phyloP scores from a whole-genome alignment of 2,329 filamentous ascomycete genomes.

The Colletotrichum coccodes region DNA sequence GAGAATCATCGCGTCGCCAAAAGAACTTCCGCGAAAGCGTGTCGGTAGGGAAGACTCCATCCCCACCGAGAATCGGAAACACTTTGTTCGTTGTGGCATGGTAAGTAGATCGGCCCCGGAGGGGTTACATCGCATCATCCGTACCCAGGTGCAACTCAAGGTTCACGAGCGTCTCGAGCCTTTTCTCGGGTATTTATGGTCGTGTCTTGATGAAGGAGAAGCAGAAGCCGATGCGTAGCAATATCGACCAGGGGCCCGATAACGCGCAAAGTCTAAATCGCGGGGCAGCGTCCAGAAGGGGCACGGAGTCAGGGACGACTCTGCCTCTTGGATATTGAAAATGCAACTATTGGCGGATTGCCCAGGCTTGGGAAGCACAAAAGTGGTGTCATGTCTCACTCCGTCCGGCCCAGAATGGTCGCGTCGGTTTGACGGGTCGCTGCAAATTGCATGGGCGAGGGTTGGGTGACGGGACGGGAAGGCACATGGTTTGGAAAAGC shows the following conservation, averaged over 20 bases:
- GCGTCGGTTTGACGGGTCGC: background rate
- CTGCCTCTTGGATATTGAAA: background rate
- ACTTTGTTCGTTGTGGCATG: background rate
- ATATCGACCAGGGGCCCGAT: conserved; percentile 8
- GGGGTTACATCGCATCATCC: background rate
- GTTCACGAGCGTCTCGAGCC: too few species aligned
- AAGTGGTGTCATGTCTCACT: conserved; percentile 1
- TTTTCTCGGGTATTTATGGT: background rate
- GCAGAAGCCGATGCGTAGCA: background rate
- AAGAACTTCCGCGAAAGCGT: too few species aligned
- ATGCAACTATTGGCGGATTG: conserved; percentile 5
- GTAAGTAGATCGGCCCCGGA: background rate
- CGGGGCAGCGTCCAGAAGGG: conserved; percentile 13
- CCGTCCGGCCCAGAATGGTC: background rate
- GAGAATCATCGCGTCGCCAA: too few species aligned
- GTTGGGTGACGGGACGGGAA: conserved; percentile 18
- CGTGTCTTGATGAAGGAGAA: too few species aligned
- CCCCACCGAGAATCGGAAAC: background rate
- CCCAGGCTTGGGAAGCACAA: background rate
- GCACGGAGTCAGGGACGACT: background rate
- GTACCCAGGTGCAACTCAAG: background rate
- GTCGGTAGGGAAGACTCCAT: too few species aligned
- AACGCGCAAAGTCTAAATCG: conserved; percentile 21
- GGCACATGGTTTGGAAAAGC: conserved; percentile 14
- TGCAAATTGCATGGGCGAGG: background rate